phyloP scores from a whole-genome alignment of 177 flowering plant genomes.

The Vitis hybrid region DNA sequence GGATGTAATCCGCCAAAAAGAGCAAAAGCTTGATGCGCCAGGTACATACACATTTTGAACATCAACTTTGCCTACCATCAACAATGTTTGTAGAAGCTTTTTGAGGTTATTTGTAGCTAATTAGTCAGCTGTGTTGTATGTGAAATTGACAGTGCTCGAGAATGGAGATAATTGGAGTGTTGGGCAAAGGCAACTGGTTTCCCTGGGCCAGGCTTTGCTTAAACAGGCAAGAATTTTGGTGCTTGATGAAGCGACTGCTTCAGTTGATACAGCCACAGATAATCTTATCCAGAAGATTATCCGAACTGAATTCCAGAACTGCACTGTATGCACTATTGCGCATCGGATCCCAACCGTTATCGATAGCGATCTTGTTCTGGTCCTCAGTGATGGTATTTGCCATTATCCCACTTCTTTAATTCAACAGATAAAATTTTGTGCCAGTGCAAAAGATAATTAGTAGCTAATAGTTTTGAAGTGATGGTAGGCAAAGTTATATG shows the following conservation, averaged over 20 bases:
- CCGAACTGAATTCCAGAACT: conserved; percentile 80
- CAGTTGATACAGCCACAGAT: conserved; percentile 95
- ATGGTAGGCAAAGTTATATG: too few species aligned
- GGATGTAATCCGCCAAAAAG: conserved; percentile 69
- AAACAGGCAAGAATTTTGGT: conserved; percentile 89
- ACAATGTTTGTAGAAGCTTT: too few species aligned
- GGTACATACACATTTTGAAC: conserved; percentile 34
- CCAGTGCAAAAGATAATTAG: too few species aligned
- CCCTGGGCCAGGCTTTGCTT: conserved; percentile 87
- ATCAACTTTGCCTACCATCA: too few species aligned
- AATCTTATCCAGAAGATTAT: conserved; percentile 92
- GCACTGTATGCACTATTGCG: conserved; percentile 96
- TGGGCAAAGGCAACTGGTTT: conserved; percentile 95
- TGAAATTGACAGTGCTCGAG: conserved; percentile 63
- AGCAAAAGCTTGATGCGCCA: conserved; percentile 82
- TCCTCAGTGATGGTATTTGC: conserved; percentile 90
- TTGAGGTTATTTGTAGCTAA: neutral
- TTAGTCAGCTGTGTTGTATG: neutral
- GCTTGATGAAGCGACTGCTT: conserved; percentile 99
- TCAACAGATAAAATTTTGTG: too few species aligned
- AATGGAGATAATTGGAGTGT: conserved; percentile 99
- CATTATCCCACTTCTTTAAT: neutral
- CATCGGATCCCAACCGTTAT: conserved; percentile 99
- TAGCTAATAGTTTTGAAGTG: too few species aligned
- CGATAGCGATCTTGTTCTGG: conserved; percentile 92